Evolutionary conservation across 768 basidiomycete species (phyloP).

Genomic region (Pisolithus marmoratus): DNA sequence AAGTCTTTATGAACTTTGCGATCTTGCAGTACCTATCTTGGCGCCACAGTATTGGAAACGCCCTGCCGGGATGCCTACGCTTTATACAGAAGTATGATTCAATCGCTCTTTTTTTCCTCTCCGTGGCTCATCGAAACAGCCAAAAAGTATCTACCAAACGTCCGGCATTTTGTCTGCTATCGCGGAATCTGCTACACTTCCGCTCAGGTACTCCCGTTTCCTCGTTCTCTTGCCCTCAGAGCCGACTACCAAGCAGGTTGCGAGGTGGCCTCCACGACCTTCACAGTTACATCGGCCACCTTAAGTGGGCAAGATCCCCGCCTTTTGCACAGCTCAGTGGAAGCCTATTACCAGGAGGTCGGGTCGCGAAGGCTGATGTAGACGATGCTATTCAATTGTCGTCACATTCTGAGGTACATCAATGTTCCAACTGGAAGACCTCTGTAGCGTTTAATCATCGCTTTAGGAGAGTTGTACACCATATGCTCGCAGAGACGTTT

Average conservation of each 20-base stretch:
- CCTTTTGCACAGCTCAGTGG: slow-evolving; percentile 56
- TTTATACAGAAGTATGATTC: slow-evolving; percentile 22
- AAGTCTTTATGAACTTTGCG: slow-evolving; percentile 42
- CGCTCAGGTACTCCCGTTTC: slow-evolving; percentile 42
- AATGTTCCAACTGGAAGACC: background rate
- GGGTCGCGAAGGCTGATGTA: slow-evolving; percentile 21
- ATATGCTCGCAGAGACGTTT: slow-evolving; percentile 48
- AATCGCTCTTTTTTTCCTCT: slow-evolving; percentile 4
- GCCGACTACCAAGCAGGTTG: slow-evolving; percentile 21
- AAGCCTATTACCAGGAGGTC: slow-evolving; percentile 37
- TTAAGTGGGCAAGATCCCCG: slow-evolving; percentile 50
- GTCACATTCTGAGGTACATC: slow-evolving; percentile 17
- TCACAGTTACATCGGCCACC: slow-evolving; percentile 36
- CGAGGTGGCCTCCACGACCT: slow-evolving; percentile 36
- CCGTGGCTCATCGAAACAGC: slow-evolving; percentile 20
- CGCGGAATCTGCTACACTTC: slow-evolving; percentile 53
- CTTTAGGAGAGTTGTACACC: slow-evolving; percentile 14
- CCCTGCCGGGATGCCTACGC: slow-evolving; percentile 20
- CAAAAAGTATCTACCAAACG: slow-evolving; percentile 37
- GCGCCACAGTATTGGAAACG: slow-evolving; percentile 39
- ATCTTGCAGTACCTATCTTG: slow-evolving; percentile 47
- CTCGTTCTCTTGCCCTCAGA: background rate
- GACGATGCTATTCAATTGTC: slow-evolving; percentile 39
- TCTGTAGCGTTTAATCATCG: background rate
- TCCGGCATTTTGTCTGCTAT: slow-evolving; percentile 57